These are phyloP conservation scores for Saccharomycopsis sp. DNA, from an alignment of 805 yeast species.

Conservation along the genomic window DNA sequence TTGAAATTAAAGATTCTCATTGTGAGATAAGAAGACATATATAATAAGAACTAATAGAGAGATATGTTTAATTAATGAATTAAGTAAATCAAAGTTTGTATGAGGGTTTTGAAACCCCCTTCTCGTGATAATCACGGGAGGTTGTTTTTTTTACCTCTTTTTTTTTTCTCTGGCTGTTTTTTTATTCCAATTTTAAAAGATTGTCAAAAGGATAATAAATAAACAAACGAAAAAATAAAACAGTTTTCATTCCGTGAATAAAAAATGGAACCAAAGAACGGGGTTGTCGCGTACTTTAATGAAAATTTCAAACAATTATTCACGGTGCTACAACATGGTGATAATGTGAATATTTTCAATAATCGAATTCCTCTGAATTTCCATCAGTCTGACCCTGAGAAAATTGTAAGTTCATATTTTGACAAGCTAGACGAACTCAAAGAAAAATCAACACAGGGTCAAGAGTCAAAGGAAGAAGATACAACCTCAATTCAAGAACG, in stretches of 20 bases:
- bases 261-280: no score
- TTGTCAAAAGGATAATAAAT: no score
- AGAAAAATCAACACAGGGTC: not conserved
- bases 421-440: conserved; percentile 28
- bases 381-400: conserved; percentile 37
- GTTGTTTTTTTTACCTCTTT: not conserved
- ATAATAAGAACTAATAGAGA: conserved; percentile 9
- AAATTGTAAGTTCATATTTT: conserved; percentile 37
- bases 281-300: no score
- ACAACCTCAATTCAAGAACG: conserved; percentile 39
- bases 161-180: not conserved
- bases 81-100: no score
- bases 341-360: not conserved
- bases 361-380: conserved; percentile 21
- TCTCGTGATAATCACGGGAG: no score
- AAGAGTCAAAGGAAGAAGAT: conserved; percentile 14
- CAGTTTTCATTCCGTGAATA: no score
- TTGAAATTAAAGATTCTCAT: conserved; percentile 77
- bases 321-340: no score
- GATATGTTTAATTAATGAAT: no score
- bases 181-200: conserved; percentile 1
- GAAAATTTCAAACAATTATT: no score
- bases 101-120: no score
- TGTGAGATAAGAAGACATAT: conserved; percentile 37
- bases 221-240: no score